Base-by-base conservation (phyloP, 1,139 yeast genomes). In the Lodderomyces parapsilosis region DNA sequence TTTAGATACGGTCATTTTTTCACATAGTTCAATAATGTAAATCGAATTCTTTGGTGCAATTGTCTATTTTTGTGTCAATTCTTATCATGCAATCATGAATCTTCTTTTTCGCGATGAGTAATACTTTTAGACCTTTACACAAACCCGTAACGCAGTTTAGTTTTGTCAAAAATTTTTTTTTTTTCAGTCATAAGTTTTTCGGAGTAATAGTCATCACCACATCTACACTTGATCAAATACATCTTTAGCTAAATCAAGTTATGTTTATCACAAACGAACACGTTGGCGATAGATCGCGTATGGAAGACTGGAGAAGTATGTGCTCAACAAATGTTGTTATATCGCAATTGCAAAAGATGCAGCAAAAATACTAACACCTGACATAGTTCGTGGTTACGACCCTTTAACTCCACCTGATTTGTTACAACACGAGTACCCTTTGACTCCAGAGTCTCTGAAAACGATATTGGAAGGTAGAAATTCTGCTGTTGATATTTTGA, bases 221-320 rank as follows among this genome's bases (percentile, higher is more conserved):
- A 33, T 10, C 24, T 33, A 18, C 24, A 18, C 36, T 30, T 30
- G 4, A 9, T 27, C 13, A 4, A n/a, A 27, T n/a, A 27, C 15
- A n/a, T n/a, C 4, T n/a, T 19, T 7, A 30, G 19, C 19, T 6
- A 7, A 30, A 8, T 4, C 19, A 15, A 24, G 44, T 54, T 54
- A 88, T 88, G 96, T 89, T 87, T 78, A 83, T 86, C 58, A 78
- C 84, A 56, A 89, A 89, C 74, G 85, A 83, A 35, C 77, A 87
- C 65, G 76, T 83, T 47, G 96, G 96, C 45, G 95, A 88, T 68
- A 81, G 94, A 64, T 60, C 78, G 50, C 80, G 93, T 54, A 65
- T 86, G 59, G 96, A 89, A 67, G 96, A 89, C 68, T 88, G 95
- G 95, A 83, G 96, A 80, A 84, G 79, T 70, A 77, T 60, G 76